Evolutionary conservation across 1,284 basidiomycete species (phyloP), one percentile per base, ranked within the genome.

Genomic region (Marasmius sp.): DNA sequence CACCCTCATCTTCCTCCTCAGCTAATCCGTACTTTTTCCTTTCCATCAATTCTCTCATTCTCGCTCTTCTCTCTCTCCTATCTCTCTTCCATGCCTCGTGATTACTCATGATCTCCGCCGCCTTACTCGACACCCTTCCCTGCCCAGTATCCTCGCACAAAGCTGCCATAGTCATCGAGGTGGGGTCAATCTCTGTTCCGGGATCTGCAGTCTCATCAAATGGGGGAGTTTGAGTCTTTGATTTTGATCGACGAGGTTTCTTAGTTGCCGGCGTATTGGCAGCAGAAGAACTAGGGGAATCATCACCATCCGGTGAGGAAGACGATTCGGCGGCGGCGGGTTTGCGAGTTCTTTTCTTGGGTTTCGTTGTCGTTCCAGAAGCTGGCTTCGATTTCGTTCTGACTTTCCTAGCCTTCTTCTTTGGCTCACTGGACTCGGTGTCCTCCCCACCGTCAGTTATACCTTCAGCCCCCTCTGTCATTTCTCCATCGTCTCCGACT

Each of bases 131-230:
- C 50, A 92, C 77, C 38, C 90, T 83, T 10, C 91, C 91, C 62
- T 85, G 85, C 4, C 89, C 88, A 1, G 82, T 88, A 69, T 93
- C 91, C 34, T 81, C 82, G 69, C 91, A 92, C 2, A 93, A 79
- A 0, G 84, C 74, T 14, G 88, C 86, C 91, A 93, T 93, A 4
- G 88, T 92, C n/a, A 89, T 76, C 3, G 81, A 77, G 0, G 89
- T 92, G 16, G 91, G 91, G 68, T 93, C 91, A 47, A 93, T 75
- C 39, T 89, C 86, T 69, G 89, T 89, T 12, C 89, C 89, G 1
- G 89, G 87, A 69, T 84, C 82, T 0, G 84, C 85, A 54, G 80
- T 76, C 33, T 81, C 75, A 66, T 87, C 85, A 63, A 84, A 87
- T 0, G 76, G 78, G 12, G 85, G 82, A 4, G 81, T 78, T 33